A percentile compares a stretch with the other conserved stretches of the same genome.
Conservation (phyloP, 73 alveolate genomes). For the Uronychia setigera region DNA sequence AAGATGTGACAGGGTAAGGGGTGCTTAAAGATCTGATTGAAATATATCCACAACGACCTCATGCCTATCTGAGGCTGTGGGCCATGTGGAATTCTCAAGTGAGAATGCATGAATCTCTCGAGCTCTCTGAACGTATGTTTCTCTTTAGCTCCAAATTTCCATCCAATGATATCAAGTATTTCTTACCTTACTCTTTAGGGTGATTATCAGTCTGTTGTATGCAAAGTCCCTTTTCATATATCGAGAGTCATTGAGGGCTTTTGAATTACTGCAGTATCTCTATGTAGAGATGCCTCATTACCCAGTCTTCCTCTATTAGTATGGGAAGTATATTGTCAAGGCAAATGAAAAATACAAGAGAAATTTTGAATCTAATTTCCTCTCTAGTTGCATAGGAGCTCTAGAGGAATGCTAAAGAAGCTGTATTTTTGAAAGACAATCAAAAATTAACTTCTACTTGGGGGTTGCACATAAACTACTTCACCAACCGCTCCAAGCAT, state of each 20-base stretch:
- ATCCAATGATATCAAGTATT: constrained; percentile 3
- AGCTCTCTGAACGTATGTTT: constrained; percentile 31
- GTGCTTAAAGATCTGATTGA: constrained; percentile 54
- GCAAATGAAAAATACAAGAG: background rate
- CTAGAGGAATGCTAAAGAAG: constrained; percentile 62
- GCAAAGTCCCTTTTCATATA: constrained; percentile 22
- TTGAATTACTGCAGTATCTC: constrained; percentile 21
- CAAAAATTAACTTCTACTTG: constrained; percentile 27
- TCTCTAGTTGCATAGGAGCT: constrained; percentile 64
- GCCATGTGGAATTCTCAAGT: constrained; percentile 1
- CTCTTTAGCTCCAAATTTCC: constrained; percentile 24
- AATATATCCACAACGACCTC: constrained; percentile 42
- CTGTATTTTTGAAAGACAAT: constrained; percentile 41
- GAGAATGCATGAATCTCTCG: constrained; percentile 3
- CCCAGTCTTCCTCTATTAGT: constrained; percentile 17
- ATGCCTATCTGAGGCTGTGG: constrained; percentile 74
- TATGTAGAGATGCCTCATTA: constrained; percentile 17
- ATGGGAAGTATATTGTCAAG: constrained; percentile 32
- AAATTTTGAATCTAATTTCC: constrained; percentile 19
- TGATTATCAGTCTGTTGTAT: constrained; percentile 20
- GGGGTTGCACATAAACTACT: constrained; percentile 28
- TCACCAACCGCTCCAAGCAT: constrained; percentile 7
- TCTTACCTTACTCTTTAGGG: background rate
- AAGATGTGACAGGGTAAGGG: constrained; percentile 29
- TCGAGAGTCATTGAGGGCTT: constrained; percentile 14